A percentile compares a stretch with the other conserved stretches of the same genome.
Evolutionary conservation across 768 basidiomycete genomes (phyloP).

Genomic region (Coprinopsis cinerea): DNA sequence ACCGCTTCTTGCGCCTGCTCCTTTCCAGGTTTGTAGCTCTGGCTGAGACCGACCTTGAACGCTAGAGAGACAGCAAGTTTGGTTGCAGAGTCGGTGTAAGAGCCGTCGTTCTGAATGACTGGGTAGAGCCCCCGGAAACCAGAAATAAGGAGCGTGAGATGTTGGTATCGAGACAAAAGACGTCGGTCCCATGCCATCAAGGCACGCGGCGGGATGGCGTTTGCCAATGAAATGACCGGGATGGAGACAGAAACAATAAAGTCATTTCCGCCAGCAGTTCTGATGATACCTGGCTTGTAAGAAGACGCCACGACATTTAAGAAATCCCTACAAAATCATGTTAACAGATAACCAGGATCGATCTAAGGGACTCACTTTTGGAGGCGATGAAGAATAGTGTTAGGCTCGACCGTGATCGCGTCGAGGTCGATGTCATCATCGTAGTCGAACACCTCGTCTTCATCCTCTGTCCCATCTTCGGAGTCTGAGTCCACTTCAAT

Average conservation of each 20-base stretch:
- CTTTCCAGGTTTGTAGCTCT: slow-evolving; percentile 52
- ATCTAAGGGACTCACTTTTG: slow-evolving; percentile 22
- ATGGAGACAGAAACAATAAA: slow-evolving; percentile 52
- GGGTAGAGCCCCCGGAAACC: slow-evolving; percentile 51
- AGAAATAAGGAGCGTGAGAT: slow-evolving; percentile 62
- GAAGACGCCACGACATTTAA: slow-evolving; percentile 48
- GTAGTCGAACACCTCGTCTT: slow-evolving; percentile 23
- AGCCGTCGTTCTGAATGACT: slow-evolving; percentile 38
- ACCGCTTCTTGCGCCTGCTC: slow-evolving; percentile 43
- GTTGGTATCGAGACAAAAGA: slow-evolving; percentile 48
- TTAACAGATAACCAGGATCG: not conserved
- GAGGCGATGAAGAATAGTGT: slow-evolving; percentile 21
- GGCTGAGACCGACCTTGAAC: slow-evolving; percentile 61
- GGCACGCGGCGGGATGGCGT: slow-evolving; percentile 54
- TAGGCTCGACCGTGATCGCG: slow-evolving; percentile 15
- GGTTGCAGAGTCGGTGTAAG: slow-evolving; percentile 29
- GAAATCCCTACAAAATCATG: slow-evolving; percentile 42
- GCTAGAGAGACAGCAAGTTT: slow-evolving; percentile 29
- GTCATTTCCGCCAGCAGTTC: slow-evolving; percentile 39
- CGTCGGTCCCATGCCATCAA: slow-evolving; percentile 71
- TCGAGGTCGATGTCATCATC: slow-evolving; percentile 35
- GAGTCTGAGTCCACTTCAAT: slow-evolving; percentile 27
- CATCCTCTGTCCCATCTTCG: slow-evolving; percentile 32
- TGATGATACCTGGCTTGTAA: slow-evolving; percentile 56
- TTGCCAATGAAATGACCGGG: slow-evolving; percentile 46